These are phyloP conservation scores for Gillenia trifoliata DNA, from an alignment of 306 rosid species.

Conservation along the genomic window DNA sequence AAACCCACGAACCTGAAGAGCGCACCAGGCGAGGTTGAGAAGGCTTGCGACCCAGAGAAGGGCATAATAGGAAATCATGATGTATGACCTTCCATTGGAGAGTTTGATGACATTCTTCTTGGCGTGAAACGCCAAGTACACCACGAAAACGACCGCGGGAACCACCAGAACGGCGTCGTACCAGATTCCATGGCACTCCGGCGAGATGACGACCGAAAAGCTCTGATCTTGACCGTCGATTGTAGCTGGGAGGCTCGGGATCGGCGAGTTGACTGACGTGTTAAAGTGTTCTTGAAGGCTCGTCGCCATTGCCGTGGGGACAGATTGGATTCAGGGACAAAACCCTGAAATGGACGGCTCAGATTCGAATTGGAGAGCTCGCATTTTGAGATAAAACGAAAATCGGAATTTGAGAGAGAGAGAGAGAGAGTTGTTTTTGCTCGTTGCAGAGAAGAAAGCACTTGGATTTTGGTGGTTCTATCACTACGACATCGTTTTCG, in stretches of 20 bases:
- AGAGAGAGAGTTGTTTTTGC: too few relatives aligned
- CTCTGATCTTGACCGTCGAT: constrained; percentile 13
- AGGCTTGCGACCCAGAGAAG: constrained; percentile 61
- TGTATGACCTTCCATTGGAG: constrained; percentile 37
- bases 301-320: constrained; percentile 12
- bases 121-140: constrained; percentile 45
- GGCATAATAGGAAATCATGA: constrained; percentile 51
- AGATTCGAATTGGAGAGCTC: constrained; percentile 3
- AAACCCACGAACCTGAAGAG: constrained; percentile 48
- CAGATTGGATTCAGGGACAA: not conserved
- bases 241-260: constrained; percentile 7
- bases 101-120: constrained; percentile 52
- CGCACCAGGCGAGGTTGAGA: constrained; percentile 59
- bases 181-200: constrained; percentile 44
- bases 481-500: too few relatives aligned
- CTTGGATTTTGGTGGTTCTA: too few relatives aligned
- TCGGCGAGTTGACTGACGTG: constrained; percentile 25
- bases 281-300: not conserved
- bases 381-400: not conserved
- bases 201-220: not conserved
- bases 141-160: constrained; percentile 44
- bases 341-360: constrained; percentile 9
- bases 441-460: too few relatives aligned
- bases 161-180: constrained; percentile 40
- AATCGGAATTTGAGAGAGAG: too few relatives aligned